These are phyloP conservation scores for Capsicum chinense DNA, from an alignment of 257 asterid genomes.

Conservation along the genomic window DNA sequence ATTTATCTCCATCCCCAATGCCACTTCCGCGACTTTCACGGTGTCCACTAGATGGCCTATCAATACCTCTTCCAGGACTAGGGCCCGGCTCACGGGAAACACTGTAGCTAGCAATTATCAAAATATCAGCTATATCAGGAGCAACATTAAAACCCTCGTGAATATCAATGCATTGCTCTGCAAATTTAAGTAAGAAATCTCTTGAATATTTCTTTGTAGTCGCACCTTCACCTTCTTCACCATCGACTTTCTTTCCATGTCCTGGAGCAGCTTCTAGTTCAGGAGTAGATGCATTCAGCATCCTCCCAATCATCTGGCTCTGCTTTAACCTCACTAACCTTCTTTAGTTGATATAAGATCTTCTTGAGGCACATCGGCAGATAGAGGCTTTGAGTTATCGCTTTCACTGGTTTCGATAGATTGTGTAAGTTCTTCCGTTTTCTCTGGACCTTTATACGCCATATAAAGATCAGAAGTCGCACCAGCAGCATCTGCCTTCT, in stretches of 20 bases:
- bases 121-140: slow-evolving; percentile 49
- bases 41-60: slow-evolving; percentile 52
- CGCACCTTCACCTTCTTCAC: slow-evolving; percentile 50
- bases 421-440: slow-evolving; percentile 58
- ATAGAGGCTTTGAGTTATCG: slow-evolving; percentile 39
- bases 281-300: slow-evolving; percentile 81
- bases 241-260: slow-evolving; percentile 40
- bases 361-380: slow-evolving; percentile 45
- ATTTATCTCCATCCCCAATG: slow-evolving; percentile 66
- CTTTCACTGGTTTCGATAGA: slow-evolving; percentile 46
- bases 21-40: slow-evolving; percentile 75
- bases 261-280: slow-evolving; percentile 53
- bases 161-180: slow-evolving; percentile 60
- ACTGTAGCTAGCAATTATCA: slow-evolving; percentile 44
- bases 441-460: slow-evolving; percentile 94
- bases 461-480: slow-evolving; percentile 81
- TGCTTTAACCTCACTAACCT: slow-evolving; percentile 48
- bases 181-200: slow-evolving; percentile 82
- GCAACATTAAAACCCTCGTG: slow-evolving; percentile 67
- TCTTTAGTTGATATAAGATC: slow-evolving; percentile 42
- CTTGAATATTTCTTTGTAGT: slow-evolving; percentile 71
- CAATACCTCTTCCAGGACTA: slow-evolving; percentile 59
- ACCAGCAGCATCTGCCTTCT: slow-evolving; percentile 81
- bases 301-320: slow-evolving; percentile 99
- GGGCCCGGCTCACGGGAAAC: slow-evolving; percentile 51